Conservation (phyloP, 179 eudicot species). For the Actinidia chinensis region DNA sequence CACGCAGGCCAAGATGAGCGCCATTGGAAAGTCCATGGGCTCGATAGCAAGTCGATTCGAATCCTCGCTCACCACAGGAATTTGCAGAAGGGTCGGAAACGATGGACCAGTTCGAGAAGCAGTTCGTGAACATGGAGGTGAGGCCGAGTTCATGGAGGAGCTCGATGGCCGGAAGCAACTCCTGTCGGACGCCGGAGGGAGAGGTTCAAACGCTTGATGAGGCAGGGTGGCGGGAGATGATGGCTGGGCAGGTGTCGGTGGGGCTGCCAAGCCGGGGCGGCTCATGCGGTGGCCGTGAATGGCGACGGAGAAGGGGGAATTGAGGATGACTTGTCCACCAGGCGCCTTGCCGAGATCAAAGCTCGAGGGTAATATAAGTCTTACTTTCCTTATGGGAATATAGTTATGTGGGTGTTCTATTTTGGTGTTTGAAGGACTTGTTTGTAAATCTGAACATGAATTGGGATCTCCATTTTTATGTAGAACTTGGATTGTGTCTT, state of each 20-base stretch:
- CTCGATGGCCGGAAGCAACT: conserved; percentile 70
- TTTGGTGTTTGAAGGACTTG: not conserved
- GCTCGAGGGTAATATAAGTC: conserved; percentile 44
- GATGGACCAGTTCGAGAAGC: conserved; percentile 74
- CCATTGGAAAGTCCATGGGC: conserved; percentile 60
- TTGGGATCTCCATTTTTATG: not conserved
- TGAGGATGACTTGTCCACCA: conserved; percentile 58
- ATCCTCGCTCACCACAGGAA: conserved; percentile 54
- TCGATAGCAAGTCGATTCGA: conserved; percentile 62
- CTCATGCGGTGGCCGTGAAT: conserved; percentile 43
- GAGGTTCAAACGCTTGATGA: conserved; percentile 72
- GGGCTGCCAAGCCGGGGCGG: conserved; percentile 69
- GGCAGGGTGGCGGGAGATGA: conserved; percentile 78
- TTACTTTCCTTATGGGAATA: not conserved
- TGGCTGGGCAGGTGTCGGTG: conserved; percentile 65
- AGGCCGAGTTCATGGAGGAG: conserved; percentile 81
- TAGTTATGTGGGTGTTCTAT: not conserved
- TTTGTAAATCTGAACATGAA: conserved; percentile 5
- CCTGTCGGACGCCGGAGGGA: conserved; percentile 62
- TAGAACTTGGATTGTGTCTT: not conserved
- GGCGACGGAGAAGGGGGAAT: conserved; percentile 51
- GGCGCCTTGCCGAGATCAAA: conserved; percentile 66
- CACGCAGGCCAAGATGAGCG: conserved; percentile 49
- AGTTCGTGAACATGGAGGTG: conserved; percentile 82
- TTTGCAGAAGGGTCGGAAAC: conserved; percentile 75